phyloP scores from a whole-genome alignment of 139 green algal genomes.

The Mychonastes homosphaera region DNA sequence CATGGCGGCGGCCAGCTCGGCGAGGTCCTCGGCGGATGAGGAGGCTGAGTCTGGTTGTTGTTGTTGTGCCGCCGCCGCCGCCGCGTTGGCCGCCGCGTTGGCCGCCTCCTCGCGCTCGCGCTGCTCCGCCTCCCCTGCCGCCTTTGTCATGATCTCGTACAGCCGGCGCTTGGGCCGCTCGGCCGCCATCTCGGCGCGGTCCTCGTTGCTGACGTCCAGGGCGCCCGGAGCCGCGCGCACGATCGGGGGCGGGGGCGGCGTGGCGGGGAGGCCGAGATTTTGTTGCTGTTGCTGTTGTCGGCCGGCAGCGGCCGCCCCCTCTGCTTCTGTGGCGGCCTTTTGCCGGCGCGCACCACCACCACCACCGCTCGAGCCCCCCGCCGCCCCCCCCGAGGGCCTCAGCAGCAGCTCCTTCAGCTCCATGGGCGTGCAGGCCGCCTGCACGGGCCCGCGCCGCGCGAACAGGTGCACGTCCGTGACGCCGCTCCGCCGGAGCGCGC shows the following conservation, averaged over 20 bases:
- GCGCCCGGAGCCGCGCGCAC: conserved; percentile 17
- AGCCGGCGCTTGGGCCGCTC: conserved; percentile 47
- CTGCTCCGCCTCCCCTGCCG: not conserved
- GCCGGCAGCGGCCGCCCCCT: too few relatives aligned
- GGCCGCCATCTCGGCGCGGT: conserved; percentile 44
- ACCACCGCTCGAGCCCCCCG: too few relatives aligned
- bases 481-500: conserved; percentile 35
- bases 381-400: conserved; percentile 32
- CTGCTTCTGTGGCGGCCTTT: too few relatives aligned
- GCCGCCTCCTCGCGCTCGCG: not conserved
- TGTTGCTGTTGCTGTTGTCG: too few relatives aligned
- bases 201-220: conserved; percentile 27
- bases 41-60: not conserved
- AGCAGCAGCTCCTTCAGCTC: conserved; percentile 89
- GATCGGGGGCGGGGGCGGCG: too few relatives aligned
- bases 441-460: conserved; percentile 71
- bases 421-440: conserved; percentile 89
- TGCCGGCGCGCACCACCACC: too few relatives aligned
- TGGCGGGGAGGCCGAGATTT: too few relatives aligned
- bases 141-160: conserved; percentile 44
- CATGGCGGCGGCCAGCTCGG: too few relatives aligned
- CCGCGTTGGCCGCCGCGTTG: not conserved
- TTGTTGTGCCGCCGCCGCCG: not conserved
- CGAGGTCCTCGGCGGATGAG: too few relatives aligned
- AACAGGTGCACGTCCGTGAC: conserved; percentile 64